Evolutionary conservation across 176 grass and related monocot species (phyloP).

Genomic region (Pharus latifolius): DNA sequence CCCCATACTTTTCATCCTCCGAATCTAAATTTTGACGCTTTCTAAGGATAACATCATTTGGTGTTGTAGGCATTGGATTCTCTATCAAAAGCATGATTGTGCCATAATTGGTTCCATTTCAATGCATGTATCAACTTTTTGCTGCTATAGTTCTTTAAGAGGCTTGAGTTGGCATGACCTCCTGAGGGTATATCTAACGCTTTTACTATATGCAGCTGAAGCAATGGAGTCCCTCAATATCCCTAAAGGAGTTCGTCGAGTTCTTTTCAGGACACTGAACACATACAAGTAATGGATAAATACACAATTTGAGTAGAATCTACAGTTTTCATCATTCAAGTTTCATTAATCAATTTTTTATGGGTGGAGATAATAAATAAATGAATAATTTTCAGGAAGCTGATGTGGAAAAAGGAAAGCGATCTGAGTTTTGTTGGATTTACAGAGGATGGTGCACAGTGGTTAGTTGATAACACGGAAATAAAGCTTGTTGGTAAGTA

Average conservation of each 20-base stretch:
- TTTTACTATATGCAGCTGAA: slow-evolving; percentile 29
- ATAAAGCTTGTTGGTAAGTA: slow-evolving; percentile 41
- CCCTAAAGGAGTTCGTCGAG: slow-evolving; percentile 31
- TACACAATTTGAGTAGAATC: not conserved
- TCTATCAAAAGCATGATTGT: not conserved
- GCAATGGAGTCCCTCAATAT: slow-evolving; percentile 41
- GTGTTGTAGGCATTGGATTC: not conserved
- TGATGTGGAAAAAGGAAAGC: slow-evolving; percentile 39
- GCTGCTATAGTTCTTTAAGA: not conserved
- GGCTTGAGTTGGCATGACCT: not conserved
- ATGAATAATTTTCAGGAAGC: not conserved
- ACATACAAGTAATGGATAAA: slow-evolving; percentile 24
- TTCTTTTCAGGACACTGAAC: slow-evolving; percentile 52
- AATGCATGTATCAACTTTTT: not conserved
- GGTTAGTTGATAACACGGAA: slow-evolving; percentile 40
- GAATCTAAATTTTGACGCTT: no score
- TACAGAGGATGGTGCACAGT: slow-evolving; percentile 29
- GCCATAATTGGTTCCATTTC: not conserved
- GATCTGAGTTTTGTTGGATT: slow-evolving; percentile 43
- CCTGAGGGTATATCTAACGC: not conserved
- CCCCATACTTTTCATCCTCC: not conserved
- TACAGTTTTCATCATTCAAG: not conserved
- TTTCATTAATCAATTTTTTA: not conserved
- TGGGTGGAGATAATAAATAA: not conserved
- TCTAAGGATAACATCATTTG: not conserved